Evolutionary conservation across 345 rosid species (phyloP).

Genomic region (Populus ilicifolia): DNA sequence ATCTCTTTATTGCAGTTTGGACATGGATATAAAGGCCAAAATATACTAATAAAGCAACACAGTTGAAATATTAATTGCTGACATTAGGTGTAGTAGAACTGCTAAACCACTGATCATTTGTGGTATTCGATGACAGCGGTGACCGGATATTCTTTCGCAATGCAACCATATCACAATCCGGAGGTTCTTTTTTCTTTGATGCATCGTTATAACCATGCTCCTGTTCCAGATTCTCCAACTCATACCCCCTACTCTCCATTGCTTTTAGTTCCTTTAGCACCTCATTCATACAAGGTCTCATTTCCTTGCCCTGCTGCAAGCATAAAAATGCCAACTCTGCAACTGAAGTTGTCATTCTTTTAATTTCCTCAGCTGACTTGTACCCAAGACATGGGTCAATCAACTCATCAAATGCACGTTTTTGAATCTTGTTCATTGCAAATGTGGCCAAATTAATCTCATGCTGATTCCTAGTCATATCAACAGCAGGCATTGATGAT

Average conservation of each 20-base stretch:
- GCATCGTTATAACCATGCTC: constrained; percentile 6
- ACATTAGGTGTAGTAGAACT: constrained; percentile 31
- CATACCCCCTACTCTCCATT: constrained; percentile 6
- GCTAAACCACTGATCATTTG: constrained; percentile 46
- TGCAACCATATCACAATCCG: constrained; percentile 26
- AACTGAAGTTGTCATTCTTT: constrained; percentile 10
- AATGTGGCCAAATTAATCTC: constrained; percentile 10
- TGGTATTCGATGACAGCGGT: constrained; percentile 49
- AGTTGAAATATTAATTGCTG: constrained; percentile 20
- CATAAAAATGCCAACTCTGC: constrained; percentile 17
- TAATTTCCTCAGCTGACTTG: not conserved
- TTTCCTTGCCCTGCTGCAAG: constrained; percentile 2
- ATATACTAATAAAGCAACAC: constrained; percentile 2
- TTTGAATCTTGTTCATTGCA: not conserved
- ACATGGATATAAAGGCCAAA: too few species aligned
- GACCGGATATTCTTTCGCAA: constrained; percentile 27
- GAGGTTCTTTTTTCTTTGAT: constrained; percentile 5
- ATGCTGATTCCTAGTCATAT: not conserved
- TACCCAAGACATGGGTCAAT: constrained; percentile 9
- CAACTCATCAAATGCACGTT: constrained; percentile 1
- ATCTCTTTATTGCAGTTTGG: too few species aligned
- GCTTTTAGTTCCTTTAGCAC: not conserved
- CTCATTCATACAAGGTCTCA: constrained; percentile 13
- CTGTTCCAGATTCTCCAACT: constrained; percentile 1
- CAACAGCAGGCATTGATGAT: constrained; percentile 14